A percentile compares a stretch with the other conserved stretches of the same genome.
phyloP scores from a whole-genome alignment of 352 stramenopile genomes.

The Blastocystis sp. region DNA sequence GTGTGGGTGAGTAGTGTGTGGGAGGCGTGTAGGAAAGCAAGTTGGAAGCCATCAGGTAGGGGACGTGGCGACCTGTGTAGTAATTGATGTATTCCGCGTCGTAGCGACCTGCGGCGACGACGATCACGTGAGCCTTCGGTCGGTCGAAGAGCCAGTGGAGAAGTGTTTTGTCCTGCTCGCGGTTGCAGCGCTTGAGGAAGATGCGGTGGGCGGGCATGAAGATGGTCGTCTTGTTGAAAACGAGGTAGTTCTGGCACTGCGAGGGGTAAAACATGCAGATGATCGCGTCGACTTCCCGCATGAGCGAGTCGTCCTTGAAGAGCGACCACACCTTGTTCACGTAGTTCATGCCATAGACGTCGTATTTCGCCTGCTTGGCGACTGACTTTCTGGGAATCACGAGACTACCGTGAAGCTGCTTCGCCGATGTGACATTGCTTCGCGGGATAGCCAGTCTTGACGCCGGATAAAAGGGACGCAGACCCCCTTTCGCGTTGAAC shows the following conservation, averaged over 20 bases:
- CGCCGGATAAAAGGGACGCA: neutral
- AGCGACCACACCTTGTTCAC: neutral
- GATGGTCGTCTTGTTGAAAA: slow-evolving; percentile 21
- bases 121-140: neutral
- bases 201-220: slow-evolving; percentile 35
- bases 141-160: neutral
- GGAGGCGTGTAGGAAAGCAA: neutral
- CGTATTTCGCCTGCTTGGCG: neutral
- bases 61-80: neutral
- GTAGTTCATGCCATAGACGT: neutral
- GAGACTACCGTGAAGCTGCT: neutral
- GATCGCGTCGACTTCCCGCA: neutral
- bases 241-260: slow-evolving; percentile 4
- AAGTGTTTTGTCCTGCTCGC: neutral
- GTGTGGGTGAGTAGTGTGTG: neutral
- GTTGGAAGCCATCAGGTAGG: neutral
- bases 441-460: neutral
- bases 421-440: neutral
- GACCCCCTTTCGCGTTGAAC: neutral
- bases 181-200: neutral
- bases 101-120: neutral
- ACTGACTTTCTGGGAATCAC: neutral
- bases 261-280: slow-evolving; percentile 19
- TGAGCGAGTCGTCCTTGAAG: neutral
- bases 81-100: slow-evolving; percentile 49